Conservation (phyloP, 1,284 basidiomycete genomes). For the Ustilago tritici region DNA sequence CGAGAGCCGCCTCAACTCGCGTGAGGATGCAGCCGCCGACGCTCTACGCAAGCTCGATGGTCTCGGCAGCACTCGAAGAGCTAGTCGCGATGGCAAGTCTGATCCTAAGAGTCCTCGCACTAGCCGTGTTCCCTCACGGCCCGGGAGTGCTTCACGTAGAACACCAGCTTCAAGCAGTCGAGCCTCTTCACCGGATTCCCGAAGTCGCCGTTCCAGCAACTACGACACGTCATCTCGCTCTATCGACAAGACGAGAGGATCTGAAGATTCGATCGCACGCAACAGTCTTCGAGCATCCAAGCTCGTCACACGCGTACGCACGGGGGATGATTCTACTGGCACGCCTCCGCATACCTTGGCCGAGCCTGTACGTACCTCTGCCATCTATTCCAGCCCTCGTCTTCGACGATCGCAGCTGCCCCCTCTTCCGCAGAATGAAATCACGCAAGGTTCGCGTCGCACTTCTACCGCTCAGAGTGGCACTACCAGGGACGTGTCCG, state of each 20-base stretch:
- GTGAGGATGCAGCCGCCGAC: slow-evolving; percentile 86
- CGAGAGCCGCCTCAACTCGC: slow-evolving; percentile 48
- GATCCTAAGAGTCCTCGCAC: slow-evolving; percentile 54
- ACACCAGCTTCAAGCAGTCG: slow-evolving; percentile 51
- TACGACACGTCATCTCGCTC: slow-evolving; percentile 44
- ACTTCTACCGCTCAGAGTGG: slow-evolving; percentile 22
- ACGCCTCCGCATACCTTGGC: slow-evolving; percentile 13
- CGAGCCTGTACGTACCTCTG: slow-evolving; percentile 28
- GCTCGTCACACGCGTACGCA: slow-evolving; percentile 30
- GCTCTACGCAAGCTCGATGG: slow-evolving; percentile 94
- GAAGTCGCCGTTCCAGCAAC: slow-evolving; percentile 46
- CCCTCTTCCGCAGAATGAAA: slow-evolving; percentile 53
- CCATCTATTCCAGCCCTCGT: slow-evolving; percentile 51
- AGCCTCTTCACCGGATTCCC: slow-evolving; percentile 45
- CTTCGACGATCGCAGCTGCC: slow-evolving; percentile 55
- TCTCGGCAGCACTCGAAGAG: slow-evolving; percentile 75
- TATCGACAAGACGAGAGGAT: slow-evolving; percentile 27
- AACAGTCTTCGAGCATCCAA: slow-evolving; percentile 47
- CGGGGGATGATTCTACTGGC: slow-evolving; percentile 18
- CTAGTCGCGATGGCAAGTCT: slow-evolving; percentile 44
- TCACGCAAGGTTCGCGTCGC: slow-evolving; percentile 35
- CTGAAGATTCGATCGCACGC: slow-evolving; percentile 26
- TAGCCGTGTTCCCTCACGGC: slow-evolving; percentile 50
- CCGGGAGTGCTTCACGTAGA: slow-evolving; percentile 47
- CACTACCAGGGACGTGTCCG: slow-evolving; percentile 21